Base-by-base conservation (phyloP, 441 rosid species). In the Erodium chrysanthum region DNA sequence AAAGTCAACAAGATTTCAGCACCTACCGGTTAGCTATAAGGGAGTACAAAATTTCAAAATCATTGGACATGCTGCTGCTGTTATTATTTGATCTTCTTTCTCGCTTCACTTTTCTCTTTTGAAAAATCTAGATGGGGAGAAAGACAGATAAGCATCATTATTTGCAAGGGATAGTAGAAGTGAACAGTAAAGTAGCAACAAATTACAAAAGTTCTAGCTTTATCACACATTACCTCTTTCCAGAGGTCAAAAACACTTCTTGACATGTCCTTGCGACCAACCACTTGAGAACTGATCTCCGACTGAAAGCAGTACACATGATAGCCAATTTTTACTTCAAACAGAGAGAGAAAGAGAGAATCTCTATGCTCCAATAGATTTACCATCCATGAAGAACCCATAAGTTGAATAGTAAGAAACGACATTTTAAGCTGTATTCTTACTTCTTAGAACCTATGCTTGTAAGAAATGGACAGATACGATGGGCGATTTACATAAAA, bases 181-280 rank as follows among this genome's bases (percentile, higher is more conserved):
- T 48, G 21, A 54, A 72, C 62, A 37, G 63, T 29, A 62, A 71
- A 72, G 63, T 54, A 60, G 50, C 61, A 42, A 31, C 50, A 42
- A 52, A 64, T 58, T 56, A 68, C 59, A 67, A 44, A 29, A 69
- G 71, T 66, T 25, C 42, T 74, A 42, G 48, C 50, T 59, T 69
- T 27, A 37, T 62, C 54, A 66, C 52, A 23, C 33, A 31, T 66
- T 75, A 92, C 99, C 98, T 92, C 99, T 81, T 89, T 95, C 99
- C 98, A 95, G 76, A 95, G 78, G 70, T 95, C 97, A 82, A 88
- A 95, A 70, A 85, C 79, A 83, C 85, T 84, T 79, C 83, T 87
- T 69, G 93, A 90, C 74, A 90, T 77, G 77, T 95, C 98, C 84
- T 95, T 95, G 66, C 81, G 84, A 69, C 98, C 98, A 79, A 92